Evolutionary conservation across 108 stramenopile species (phyloP), one percentile per base, ranked within the genome.

Genomic region (Chaetoceros tenuissimus): DNA sequence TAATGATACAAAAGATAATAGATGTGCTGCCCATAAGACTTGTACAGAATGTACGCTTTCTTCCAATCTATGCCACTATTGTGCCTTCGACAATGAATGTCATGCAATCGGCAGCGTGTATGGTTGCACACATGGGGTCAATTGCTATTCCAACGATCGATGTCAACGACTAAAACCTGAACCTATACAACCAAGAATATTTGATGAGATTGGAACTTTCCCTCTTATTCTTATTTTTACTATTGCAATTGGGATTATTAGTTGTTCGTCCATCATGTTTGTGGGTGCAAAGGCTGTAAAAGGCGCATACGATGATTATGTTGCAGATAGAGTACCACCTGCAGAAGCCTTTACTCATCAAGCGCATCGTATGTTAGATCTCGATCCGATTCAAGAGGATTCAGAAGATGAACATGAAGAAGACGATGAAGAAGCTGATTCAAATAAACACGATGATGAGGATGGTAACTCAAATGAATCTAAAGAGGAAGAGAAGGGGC

Each of bases 121-220:
- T 62, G 92, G 92, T 20, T 94, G 92, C 60, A 62, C 69, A 0
- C 48, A 66, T 0, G 92, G 92, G 23, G 87, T 85, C 18, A 77
- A 94, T 60, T 94, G 92, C 54, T 87, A 87, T 68, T 81, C 84
- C 13, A 87, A 84, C 53, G 80, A 88, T 69, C 70, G 84, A 23
- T 92, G 90, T 78, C 80, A 75, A 19, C 55, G 90, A 28, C 53
- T 63, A 26, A 75, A 77, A 54, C 80, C 90, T 16, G 82, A 87
- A 46, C 49, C 59, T 48, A 31, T 84, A 59, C 56, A 73, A 48
- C 31, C 30, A 7, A 1, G 54, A 23, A 26, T 69, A 59, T 63
- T 79, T 31, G 18, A 48, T 16, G 74, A 82, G 0, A 73, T 84
- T 21, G 78, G 78, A 19, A 49, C 63, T 0, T 51, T 70, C 1